A percentile compares a stretch with the other conserved stretches of the same genome.
Evolutionary conservation across 2,329 filamentous ascomycete genomes (phyloP).

Genomic region (Exophiala calicioides): DNA sequence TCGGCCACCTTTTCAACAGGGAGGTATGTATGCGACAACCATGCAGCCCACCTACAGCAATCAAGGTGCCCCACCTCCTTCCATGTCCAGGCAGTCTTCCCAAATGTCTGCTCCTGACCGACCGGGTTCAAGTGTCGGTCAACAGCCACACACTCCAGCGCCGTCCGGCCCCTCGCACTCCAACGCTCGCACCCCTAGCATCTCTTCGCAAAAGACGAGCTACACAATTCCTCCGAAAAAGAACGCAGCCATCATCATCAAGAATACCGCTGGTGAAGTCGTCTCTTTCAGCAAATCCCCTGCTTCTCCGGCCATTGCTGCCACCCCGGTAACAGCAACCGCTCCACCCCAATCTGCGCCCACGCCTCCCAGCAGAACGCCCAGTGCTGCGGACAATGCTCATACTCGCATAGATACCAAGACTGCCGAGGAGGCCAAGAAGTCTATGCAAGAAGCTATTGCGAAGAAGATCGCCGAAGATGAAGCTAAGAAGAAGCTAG

Average conservation of each 20-base stretch:
- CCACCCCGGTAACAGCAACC: conserved; percentile 59
- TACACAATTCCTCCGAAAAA: conserved; percentile 65
- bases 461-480: conserved; percentile 56
- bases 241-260: conserved; percentile 79
- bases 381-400: conserved; percentile 62
- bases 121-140: conserved; percentile 60
- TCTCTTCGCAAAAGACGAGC: conserved; percentile 62
- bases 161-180: conserved; percentile 50
- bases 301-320: conserved; percentile 59
- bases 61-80: conserved; percentile 49
- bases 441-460: conserved; percentile 65
- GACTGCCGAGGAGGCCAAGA: conserved; percentile 77
- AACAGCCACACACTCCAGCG: conserved; percentile 54
- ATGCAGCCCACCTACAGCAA: conserved; percentile 56
- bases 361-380: conserved; percentile 76
- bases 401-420: conserved; percentile 73
- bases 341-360: conserved; percentile 70
- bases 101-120: conserved; percentile 72
- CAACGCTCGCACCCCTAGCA: conserved; percentile 58
- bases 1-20: conserved; percentile 50
- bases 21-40: conserved; percentile 50
- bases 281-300: conserved; percentile 70
- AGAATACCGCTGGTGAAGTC: conserved; percentile 74
- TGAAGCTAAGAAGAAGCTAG: conserved; percentile 36
- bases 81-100: conserved; percentile 81